Evolutionary conservation across 805 yeast genomes (phyloP).

Genomic region (Scheffersomyces stipitis): DNA sequence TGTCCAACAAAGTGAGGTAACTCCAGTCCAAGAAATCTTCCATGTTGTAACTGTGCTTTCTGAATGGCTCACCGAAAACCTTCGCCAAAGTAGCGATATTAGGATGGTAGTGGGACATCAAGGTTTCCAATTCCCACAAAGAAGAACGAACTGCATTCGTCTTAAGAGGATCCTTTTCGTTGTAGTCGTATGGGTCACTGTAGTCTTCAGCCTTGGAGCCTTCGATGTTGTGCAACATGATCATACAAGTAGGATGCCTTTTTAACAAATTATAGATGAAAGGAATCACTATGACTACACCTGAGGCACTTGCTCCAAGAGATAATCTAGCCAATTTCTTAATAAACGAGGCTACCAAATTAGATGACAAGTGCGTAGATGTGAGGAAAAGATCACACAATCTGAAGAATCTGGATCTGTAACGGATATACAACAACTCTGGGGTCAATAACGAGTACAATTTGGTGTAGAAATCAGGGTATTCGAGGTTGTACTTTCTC

Average conservation of each 20-base stretch:
- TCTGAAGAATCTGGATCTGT: slow-evolving; percentile 85
- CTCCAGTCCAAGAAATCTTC: slow-evolving; percentile 96
- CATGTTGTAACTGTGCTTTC: slow-evolving; percentile 80
- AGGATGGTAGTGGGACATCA: slow-evolving; percentile 88
- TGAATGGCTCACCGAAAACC: slow-evolving; percentile 86
- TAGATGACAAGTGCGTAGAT: slow-evolving; percentile 83
- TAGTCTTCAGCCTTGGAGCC: slow-evolving; percentile 20
- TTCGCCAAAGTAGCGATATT: slow-evolving; percentile 90
- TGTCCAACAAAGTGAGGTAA: slow-evolving; percentile 62
- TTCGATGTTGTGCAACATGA: slow-evolving; percentile 64
- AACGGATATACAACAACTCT: slow-evolving; percentile 69
- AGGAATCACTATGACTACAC: slow-evolving; percentile 85
- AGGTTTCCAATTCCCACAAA: slow-evolving; percentile 85
- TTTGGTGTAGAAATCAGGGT: slow-evolving; percentile 85
- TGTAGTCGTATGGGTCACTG: slow-evolving; percentile 64
- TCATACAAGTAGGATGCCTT: slow-evolving; percentile 93
- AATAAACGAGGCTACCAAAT: slow-evolving; percentile 84
- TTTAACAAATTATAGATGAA: slow-evolving; percentile 85
- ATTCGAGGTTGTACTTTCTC: slow-evolving; percentile 79
- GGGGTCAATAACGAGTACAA: slow-evolving; percentile 79
- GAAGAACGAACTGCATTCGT: slow-evolving; percentile 84
- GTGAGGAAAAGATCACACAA: slow-evolving; percentile 80
- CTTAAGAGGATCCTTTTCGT: slow-evolving; percentile 70
- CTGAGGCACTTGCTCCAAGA: slow-evolving; percentile 80
- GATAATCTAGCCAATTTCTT: slow-evolving; percentile 76